Base-by-base conservation (phyloP, 2,329 filamentous ascomycete species). In the Purpureocillium lavendulum region DNA sequence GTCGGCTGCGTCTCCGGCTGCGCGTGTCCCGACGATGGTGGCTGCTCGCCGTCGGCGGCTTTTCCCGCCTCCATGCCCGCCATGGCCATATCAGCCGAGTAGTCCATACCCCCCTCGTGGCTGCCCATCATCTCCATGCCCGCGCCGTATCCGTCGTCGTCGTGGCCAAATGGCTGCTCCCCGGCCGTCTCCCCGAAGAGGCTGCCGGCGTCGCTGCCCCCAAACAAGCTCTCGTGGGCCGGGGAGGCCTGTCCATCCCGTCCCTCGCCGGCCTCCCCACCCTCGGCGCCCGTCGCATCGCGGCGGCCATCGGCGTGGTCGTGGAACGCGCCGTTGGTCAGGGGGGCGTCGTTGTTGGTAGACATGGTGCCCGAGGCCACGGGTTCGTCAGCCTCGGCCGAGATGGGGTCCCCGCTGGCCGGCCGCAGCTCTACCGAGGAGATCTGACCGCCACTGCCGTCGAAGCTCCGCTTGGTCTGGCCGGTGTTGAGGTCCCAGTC, bases 401-500 rank as follows among this genome's bases (percentile, higher is more conserved):
- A 87, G 2, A 97, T 75, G 1, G 85, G 80, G 0, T 86, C 63
- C 26, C 77, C 82, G 17, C 80, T 87, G 39, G 83, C 71, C 2
- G 92, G 90, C 3, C 92, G 76, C 41, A 87, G 75, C 60, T 97
- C 89, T 31, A 98, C 80, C 2, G 87, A 80, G 2, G 87, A 92
- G 43, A 97, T 88, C 56, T 98, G 92, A 6, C 84, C 73, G 12
- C 82, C 85, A 39, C 74, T 86, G 2, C 84, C 82, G 35, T 82
- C 80, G 53, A 92, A 98, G 4, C 75, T 73, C 10, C 89, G 77
- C 47, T 80, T 81, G 7, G 84, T 71, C 51, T 84, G 73, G 0
- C 92, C 92, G 1, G 79, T 92, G 53, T 97, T 87, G 18, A 98
- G 62, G 58, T 97, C 92, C 92, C 92, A 98, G 57, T 97, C 89